Percentiles rank a stretch among this genome's conserved stretches.
phyloP scores from a whole-genome alignment of 495 filamentous ascomycete species.

The Aspergillus steynii region DNA sequence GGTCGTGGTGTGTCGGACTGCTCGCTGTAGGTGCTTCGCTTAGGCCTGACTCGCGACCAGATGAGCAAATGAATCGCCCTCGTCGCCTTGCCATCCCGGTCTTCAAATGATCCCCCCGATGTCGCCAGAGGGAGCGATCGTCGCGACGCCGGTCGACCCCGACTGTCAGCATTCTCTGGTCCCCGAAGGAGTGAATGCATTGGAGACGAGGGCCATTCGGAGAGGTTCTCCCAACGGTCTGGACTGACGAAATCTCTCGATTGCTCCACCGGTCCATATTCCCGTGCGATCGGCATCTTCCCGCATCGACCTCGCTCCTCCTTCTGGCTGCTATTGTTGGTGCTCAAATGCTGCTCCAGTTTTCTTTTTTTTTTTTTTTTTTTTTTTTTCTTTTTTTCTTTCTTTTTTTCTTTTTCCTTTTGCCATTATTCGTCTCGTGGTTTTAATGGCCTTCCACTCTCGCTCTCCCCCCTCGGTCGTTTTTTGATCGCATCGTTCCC shows the following conservation, averaged over 20 bases:
- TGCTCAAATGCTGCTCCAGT: conserved; percentile 1
- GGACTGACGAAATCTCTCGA: conserved; percentile 12
- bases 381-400: background rate
- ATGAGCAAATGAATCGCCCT: background rate
- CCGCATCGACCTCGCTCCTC: conserved; percentile 7
- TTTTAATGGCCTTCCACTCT: background rate
- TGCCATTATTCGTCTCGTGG: background rate
- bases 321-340: background rate
- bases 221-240: conserved; percentile 1
- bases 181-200: background rate
- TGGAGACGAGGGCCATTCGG: background rate
- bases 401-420: background rate
- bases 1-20: background rate
- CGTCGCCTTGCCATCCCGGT: too few species aligned
- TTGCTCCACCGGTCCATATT: conserved; percentile 6
- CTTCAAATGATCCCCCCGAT: background rate
- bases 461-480: background rate
- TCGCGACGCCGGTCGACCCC: background rate
- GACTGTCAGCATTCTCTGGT: background rate
- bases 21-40: background rate
- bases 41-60: background rate
- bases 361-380: conserved; percentile 9
- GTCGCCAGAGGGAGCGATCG: background rate
- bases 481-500: conserved; percentile 1
- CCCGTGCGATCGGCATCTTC: conserved; percentile 19